Evolutionary conservation across 176 grass and related monocot genomes (phyloP).

Genomic region (Triticum urartu): DNA sequence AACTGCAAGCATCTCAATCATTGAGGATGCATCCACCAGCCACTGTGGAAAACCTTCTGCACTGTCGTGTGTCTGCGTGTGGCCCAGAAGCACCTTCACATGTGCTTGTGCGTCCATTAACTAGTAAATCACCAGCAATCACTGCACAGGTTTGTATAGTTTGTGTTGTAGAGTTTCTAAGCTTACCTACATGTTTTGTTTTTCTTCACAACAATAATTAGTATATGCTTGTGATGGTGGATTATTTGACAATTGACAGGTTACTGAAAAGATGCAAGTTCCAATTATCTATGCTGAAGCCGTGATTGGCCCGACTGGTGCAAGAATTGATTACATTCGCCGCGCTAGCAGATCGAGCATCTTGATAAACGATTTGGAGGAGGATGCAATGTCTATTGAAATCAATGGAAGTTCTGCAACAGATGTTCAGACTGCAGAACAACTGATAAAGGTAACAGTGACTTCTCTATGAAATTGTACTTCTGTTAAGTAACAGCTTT

Average conservation of each 20-base stretch:
- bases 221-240: conserved; percentile 17
- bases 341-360: conserved; percentile 37
- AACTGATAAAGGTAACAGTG: conserved; percentile 44
- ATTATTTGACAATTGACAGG: conserved; percentile 28
- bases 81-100: conserved; percentile 9
- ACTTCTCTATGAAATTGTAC: neutral
- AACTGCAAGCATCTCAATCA: conserved; percentile 28
- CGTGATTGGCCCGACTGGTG: conserved; percentile 45
- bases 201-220: conserved; percentile 21
- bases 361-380: conserved; percentile 26
- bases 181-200: conserved; percentile 6
- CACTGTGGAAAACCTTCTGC: conserved; percentile 44
- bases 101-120: neutral
- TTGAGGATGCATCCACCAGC: conserved; percentile 27
- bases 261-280: conserved; percentile 47
- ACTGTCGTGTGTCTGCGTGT: conserved; percentile 39
- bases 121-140: conserved; percentile 9
- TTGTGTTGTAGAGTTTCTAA: neutral
- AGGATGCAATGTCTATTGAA: conserved; percentile 36
- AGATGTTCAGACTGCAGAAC: conserved; percentile 46
- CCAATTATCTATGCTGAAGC: conserved; percentile 51
- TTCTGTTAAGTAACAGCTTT: neutral
- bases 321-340: conserved; percentile 55
- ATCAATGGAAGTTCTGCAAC: conserved; percentile 40
- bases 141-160: conserved; percentile 37